A percentile compares a stretch with the other conserved stretches of the same genome.
These are phyloP conservation scores for Rhinocladiella mackenziei DNA, from an alignment of 2,329 filamentous ascomycete genomes.

Conservation along the genomic window DNA sequence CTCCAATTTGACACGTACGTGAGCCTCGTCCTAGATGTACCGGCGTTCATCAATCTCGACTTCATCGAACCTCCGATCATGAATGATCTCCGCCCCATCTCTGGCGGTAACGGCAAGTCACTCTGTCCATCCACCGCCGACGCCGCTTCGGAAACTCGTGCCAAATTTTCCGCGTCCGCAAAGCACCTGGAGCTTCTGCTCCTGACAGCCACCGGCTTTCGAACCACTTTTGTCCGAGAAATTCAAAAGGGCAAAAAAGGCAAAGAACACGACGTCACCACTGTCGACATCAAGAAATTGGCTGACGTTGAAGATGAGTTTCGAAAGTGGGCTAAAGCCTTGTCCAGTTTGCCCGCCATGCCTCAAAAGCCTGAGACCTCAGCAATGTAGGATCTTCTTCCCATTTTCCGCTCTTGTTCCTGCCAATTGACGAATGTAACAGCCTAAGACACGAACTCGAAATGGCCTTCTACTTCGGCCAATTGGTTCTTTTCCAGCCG, in stretches of 20 bases:
- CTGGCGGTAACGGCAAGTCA: too few relatives aligned
- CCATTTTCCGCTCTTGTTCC: background rate
- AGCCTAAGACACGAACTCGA: constrained; percentile 23
- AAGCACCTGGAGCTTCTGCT: too few relatives aligned
- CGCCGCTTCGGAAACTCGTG: too few relatives aligned
- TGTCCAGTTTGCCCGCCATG: constrained; percentile 9
- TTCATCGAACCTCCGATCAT: constrained; percentile 11
- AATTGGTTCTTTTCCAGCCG: constrained; percentile 23
- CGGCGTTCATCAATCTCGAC: constrained; percentile 19
- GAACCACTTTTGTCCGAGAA: too few relatives aligned
- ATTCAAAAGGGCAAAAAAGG: too few relatives aligned
- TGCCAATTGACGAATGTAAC: background rate
- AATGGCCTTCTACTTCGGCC: constrained; percentile 20
- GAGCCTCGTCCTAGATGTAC: constrained; percentile 24
- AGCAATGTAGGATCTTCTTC: constrained; percentile 5
- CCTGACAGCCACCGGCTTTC: too few relatives aligned
- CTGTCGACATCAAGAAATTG: constrained; percentile 16
- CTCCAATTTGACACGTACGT: constrained; percentile 23
- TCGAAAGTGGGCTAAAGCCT: constrained; percentile 19
- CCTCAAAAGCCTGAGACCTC: constrained; percentile 9
- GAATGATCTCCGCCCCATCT: too few relatives aligned
- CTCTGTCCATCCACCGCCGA: too few relatives aligned
- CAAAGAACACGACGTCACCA: constrained; percentile 1
- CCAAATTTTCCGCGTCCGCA: too few relatives aligned
- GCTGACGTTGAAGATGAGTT: constrained; percentile 16